Percentiles rank a stretch among this genome's conserved stretches.
These are phyloP conservation scores for Colletotrichum sp. DNA, from an alignment of 2,329 filamentous ascomycete genomes.

Conservation along the genomic window DNA sequence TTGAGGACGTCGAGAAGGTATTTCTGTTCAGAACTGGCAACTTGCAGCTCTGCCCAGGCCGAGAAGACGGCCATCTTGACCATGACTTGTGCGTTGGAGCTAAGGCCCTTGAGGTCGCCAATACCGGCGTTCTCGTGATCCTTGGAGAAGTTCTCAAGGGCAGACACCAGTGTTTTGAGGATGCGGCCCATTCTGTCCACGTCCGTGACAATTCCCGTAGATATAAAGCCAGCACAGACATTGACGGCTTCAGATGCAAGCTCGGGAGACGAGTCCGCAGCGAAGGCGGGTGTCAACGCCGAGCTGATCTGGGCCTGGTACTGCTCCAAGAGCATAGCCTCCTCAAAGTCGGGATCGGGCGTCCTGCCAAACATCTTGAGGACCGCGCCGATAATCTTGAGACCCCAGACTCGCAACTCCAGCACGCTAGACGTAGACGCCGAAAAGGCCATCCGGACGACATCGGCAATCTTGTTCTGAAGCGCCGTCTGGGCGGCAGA, in stretches of 20 bases:
- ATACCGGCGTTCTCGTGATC: conserved; percentile 85
- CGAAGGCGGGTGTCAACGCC: conserved; percentile 93
- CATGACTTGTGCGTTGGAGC: conserved; percentile 97
- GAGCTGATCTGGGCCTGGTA: conserved; percentile 99
- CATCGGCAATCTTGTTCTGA: conserved; percentile 85
- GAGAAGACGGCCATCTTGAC: conserved; percentile 97
- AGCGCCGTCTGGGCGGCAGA: conserved; percentile 79
- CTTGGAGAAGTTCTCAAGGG: conserved; percentile 88
- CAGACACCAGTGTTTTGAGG: conserved; percentile 87
- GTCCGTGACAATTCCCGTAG: conserved; percentile 95
- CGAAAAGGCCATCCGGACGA: conserved; percentile 96
- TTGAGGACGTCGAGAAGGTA: conserved; percentile 89
- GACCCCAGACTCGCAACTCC: conserved; percentile 85
- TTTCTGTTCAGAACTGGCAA: conserved; percentile 89
- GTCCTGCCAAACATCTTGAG: conserved; percentile 96
- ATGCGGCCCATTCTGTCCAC: conserved; percentile 99
- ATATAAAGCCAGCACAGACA: conserved; percentile 97
- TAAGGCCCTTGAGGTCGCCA: conserved; percentile 89
- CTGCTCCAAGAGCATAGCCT: conserved; percentile 94
- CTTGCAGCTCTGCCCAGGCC: conserved; percentile 95
- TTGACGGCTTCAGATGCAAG: conserved; percentile 95
- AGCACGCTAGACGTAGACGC: conserved; percentile 94
- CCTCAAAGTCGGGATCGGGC: conserved; percentile 96
- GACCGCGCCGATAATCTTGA: conserved; percentile 93
- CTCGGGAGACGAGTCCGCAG: conserved; percentile 93